Conservation (phyloP, 108 stramenopile species). For the Nannochloropsis oceanica region DNA sequence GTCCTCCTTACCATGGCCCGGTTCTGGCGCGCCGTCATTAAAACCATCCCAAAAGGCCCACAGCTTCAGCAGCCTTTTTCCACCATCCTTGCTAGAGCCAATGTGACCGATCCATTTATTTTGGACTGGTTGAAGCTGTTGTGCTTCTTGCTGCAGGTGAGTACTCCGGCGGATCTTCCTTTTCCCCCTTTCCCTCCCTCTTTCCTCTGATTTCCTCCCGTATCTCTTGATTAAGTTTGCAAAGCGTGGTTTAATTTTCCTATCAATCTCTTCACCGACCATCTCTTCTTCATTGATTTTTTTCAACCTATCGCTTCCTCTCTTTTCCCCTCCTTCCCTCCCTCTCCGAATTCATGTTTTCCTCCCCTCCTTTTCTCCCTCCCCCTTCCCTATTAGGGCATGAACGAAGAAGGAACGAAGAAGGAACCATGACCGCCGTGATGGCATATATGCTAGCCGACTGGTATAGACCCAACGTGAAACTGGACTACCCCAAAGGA, state of each 20-base stretch:
- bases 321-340: no score
- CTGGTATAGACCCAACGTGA: conserved; percentile 56
- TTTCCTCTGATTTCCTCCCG: no score
- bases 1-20: conserved; percentile 17
- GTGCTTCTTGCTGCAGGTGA: conserved; percentile 54
- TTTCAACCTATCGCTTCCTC: no score
- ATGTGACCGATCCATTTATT: conserved; percentile 47
- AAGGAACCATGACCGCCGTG: conserved; percentile 72
- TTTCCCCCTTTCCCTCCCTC: no score
- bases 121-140: conserved; percentile 67
- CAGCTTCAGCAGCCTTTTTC: conserved; percentile 23
- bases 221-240: no score
- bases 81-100: conserved; percentile 3
- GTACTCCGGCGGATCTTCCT: no score
- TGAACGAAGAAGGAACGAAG: conserved; percentile 1
- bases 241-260: no score
- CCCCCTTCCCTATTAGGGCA: no score
- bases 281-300: no score
- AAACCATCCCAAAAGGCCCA: conserved; percentile 12
- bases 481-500: conserved; percentile 23
- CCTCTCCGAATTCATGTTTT: no score
- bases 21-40: conserved; percentile 1
- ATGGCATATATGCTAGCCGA: conserved; percentile 95
- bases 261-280: no score
- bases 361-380: no score